Percentiles rank a stretch among this genome's conserved stretches.
Conservation (phyloP, 768 basidiomycete genomes). For the Tricholoma hemisulphureum region DNA sequence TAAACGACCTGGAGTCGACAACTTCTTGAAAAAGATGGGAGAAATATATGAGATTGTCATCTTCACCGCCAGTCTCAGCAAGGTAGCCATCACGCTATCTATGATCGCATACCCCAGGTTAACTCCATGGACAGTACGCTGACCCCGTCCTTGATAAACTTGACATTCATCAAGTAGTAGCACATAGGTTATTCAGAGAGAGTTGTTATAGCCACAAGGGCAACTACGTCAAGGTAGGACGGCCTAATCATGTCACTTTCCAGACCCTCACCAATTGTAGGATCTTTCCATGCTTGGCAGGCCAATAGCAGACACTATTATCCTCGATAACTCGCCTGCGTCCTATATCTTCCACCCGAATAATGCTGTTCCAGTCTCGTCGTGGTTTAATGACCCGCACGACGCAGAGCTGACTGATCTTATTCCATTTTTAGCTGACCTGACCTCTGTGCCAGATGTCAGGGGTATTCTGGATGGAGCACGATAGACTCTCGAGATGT, state of each 20-base stretch:
- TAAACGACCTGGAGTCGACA: constrained; percentile 97
- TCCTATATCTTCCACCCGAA: constrained; percentile 99
- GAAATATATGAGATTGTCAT: constrained; percentile 97
- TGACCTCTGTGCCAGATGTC: constrained; percentile 82
- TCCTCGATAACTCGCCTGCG: constrained; percentile 98
- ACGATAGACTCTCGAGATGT: constrained; percentile 38
- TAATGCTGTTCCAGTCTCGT: constrained; percentile 97
- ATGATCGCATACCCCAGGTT: background rate
- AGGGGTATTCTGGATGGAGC: constrained; percentile 86
- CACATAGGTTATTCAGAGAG: constrained; percentile 93
- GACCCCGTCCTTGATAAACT: constrained; percentile 98
- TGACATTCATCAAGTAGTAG: constrained; percentile 86
- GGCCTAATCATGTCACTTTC: background rate
- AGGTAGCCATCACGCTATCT: constrained; percentile 46
- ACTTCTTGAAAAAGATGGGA: constrained; percentile 95
- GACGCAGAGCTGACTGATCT: constrained; percentile 96
- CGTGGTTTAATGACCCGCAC: constrained; percentile 99
- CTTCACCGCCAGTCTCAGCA: constrained; percentile 96
- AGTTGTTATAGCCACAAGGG: constrained; percentile 98
- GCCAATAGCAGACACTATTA: constrained; percentile 90
- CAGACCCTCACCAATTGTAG: constrained; percentile 35
- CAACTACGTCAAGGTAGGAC: constrained; percentile 94
- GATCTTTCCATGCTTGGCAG: constrained; percentile 96
- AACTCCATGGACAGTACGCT: constrained; percentile 68
- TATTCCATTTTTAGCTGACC: constrained; percentile 89